Base-by-base conservation (phyloP, 163 green algal genomes). In the Scenedesmus sp. region DNA sequence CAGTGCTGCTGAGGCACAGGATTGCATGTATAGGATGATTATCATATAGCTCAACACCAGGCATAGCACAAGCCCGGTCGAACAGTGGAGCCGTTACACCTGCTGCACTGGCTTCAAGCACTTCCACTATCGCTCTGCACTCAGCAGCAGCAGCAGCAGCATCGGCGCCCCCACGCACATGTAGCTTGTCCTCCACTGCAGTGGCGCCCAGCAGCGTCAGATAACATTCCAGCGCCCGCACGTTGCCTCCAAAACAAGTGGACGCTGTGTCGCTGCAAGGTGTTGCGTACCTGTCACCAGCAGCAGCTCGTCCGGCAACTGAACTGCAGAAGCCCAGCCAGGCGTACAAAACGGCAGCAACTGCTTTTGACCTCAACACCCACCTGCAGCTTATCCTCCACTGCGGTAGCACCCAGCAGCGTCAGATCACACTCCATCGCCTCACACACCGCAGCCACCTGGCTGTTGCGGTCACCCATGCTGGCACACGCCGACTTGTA, bases 381-480 rank as follows among this genome's bases (percentile, higher is more conserved):
- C 34, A 95, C 95, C 96, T 99, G 97, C 83, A 99, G 95, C 91
- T 98, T 98, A 90, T 99, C 97, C 92, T 99, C 97, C 84, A 99
- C 96, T 9, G 96, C 97, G 1, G 96, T 99, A 46, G 95, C 95
- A 0, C 97, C 97, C 74, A 99, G 76, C 76, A 98, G 94, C n/a
- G 92, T 89, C 83, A 99, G 94, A 20, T 95, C 93, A 16, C 70
- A 64, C 96, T 99, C 97, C 52, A 99, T 96, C 46, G 77, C n/a
- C 60, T 93, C 90, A 86, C 90, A 93, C 5, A 84, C 67, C 57
- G 85, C 77, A n/a, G 85, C 90, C 16, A 93, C 90, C 46, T 67
- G 26, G n/a, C 5, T 60, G 3, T 46, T 46, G n/a, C 90, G 67
- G 34, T 89, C 96, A 77, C 18, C 92, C 91, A 95, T 16, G 73